phyloP scores from a whole-genome alignment of 2,329 filamentous ascomycete species.

The Botrytis galanthina region DNA sequence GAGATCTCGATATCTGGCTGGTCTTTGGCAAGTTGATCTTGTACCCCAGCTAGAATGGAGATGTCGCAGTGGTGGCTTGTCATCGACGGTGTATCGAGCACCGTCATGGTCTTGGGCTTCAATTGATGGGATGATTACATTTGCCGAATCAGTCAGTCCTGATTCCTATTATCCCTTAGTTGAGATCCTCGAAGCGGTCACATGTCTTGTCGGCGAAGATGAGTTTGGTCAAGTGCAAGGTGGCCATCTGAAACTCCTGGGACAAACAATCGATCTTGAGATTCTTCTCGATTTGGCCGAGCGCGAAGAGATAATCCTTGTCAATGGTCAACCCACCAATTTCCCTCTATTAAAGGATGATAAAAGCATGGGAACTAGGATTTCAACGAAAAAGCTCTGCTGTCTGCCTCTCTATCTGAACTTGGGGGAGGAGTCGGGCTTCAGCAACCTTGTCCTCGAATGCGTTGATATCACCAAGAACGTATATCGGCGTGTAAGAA shows the following conservation, averaged over 20 bases:
- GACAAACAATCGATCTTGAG: neutral
- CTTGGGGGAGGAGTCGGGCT: too few species aligned
- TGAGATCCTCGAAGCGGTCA: neutral
- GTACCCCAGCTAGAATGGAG: neutral
- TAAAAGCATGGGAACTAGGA: neutral
- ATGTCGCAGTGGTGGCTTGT: rapidly evolving
- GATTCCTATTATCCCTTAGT: too few species aligned
- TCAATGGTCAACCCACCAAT: too few species aligned
- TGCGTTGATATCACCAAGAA: neutral
- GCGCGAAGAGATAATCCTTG: too few species aligned
- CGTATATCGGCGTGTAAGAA: too few species aligned
- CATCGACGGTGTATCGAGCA: neutral
- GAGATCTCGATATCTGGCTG: neutral
- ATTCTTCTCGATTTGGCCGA: too few species aligned
- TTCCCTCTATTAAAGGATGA: too few species aligned
- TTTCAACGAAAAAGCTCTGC: rapidly evolving
- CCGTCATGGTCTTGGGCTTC: neutral
- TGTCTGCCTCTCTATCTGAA: neutral
- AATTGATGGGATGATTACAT: rapidly evolving
- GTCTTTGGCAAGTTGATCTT: neutral
- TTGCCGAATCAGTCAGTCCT: too few species aligned
- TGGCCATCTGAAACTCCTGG: neutral
- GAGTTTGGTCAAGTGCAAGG: neutral
- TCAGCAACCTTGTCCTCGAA: neutral
- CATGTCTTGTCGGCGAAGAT: neutral